Conservation (phyloP, 768 basidiomycete genomes). For the Lentinula raphanica region DNA sequence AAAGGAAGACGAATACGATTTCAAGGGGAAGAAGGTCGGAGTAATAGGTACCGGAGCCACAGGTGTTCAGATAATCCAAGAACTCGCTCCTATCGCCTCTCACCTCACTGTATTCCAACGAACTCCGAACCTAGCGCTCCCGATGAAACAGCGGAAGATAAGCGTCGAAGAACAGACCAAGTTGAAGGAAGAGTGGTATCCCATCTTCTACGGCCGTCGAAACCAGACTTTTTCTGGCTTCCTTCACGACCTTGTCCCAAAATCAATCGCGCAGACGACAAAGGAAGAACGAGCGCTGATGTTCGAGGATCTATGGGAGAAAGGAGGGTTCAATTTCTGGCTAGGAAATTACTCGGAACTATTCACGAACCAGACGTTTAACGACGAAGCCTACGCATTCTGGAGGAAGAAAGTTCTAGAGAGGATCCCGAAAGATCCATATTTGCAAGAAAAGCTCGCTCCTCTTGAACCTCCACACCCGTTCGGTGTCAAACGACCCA, state of each 20-base stretch:
- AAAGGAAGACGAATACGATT: not conserved
- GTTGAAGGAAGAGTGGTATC: not conserved
- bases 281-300: constrained; percentile 8
- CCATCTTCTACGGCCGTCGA: not conserved
- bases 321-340: constrained; percentile 9
- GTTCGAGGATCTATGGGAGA: constrained; percentile 9
- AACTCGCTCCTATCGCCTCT: not conserved
- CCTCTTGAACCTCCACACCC: not conserved
- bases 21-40: constrained; percentile 3
- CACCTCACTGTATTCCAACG: constrained; percentile 16
- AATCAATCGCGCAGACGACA: not conserved
- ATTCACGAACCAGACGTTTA: not conserved
- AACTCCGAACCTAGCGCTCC: constrained; percentile 2
- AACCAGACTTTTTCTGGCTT: constrained; percentile 3
- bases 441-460: not conserved
- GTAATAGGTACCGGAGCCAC: constrained; percentile 3
- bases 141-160: not conserved
- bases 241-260: not conserved
- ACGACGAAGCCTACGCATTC: constrained; percentile 1
- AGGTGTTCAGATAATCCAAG: constrained; percentile 8
- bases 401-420: not conserved
- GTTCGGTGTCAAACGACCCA: constrained; percentile 1
- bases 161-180: not conserved
- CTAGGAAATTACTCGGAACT: constrained; percentile 2
- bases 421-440: not conserved